Evolutionary conservation across 768 basidiomycete genomes (phyloP), one percentile per base, ranked within the genome.

Genomic region (Rhodotorula toruloides): DNA sequence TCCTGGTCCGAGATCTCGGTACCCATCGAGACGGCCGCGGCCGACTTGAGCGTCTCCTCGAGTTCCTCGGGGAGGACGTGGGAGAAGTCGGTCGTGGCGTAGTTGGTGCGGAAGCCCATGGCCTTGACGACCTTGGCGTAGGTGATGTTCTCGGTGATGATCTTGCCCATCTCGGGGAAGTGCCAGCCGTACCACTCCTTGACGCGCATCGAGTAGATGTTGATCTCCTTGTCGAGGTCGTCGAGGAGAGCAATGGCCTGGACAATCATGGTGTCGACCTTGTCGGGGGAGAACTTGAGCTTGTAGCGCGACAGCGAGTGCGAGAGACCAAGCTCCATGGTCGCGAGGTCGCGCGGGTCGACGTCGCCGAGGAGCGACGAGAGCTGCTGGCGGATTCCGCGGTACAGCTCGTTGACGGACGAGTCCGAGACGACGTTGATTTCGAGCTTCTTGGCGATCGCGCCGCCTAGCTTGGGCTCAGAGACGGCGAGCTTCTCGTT

Each of bases 171-270:
- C 79, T 99, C 96, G 9, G 96, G 96, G 84, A 99, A 99, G 81
- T 99, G 96, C 96, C 96, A 99, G 43, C 96, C 96, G 74, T 99
- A 99, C 96, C 96, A 99, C 84, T 99, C 96, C 84, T 99, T 99
- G 52, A 94, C 91, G 75, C 96, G 85, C 96, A 99, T 99, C 21
- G 93, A 85, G 77, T 99, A 99, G 58, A 98, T 96, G 81, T 99
- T 99, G 79, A 97, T 91, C 78, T 98, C 94, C 82, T 97, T 98
- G 84, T 98, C 94, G 75, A 97, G 87, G 76, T 97, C 93, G 80
- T 98, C 94, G 74, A 96, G 89, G 63, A 97, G 86, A 9, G 93
- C 90, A 77, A 98, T 97, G 12, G 96, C 96, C 79, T 99, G 96
- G 25, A 98, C 89, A 64, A 99, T 89, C 96, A 99, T 99, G 13